Evolutionary conservation across 768 basidiomycete species (phyloP).

Genomic region (Auricularia sp.): DNA sequence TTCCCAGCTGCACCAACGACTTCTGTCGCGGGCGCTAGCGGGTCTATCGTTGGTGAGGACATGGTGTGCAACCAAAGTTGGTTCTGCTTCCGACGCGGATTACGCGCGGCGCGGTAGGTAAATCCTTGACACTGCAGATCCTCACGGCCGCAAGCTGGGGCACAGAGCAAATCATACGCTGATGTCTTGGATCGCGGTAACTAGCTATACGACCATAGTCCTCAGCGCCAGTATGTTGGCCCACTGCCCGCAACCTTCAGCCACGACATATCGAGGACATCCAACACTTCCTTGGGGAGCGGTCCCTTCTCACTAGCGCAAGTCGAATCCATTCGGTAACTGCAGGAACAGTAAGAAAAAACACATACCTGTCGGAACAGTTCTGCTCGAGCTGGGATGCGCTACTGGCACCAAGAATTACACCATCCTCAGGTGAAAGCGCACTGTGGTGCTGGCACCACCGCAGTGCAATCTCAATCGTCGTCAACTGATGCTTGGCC

Average conservation of each 20-base stretch:
- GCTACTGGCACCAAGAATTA: constrained; percentile 42
- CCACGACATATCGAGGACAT: constrained; percentile 42
- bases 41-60: neutral
- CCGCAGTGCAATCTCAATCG: constrained; percentile 48
- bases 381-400: constrained; percentile 35
- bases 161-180: too few relatives aligned
- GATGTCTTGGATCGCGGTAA: too few relatives aligned
- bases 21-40: neutral
- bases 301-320: constrained; percentile 36
- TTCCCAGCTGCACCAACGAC: neutral
- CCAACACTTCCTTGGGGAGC: constrained; percentile 41
- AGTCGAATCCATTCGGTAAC: neutral
- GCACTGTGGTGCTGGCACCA: constrained; percentile 52
- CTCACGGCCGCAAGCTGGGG: too few relatives aligned
- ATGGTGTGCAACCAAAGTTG: neutral
- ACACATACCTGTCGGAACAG: constrained; percentile 24
- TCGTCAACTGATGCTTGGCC: constrained; percentile 37
- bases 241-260: constrained; percentile 27
- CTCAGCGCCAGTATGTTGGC: constrained; percentile 30
- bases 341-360: neutral
- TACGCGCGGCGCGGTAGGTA: neutral
- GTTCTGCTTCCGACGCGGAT: constrained; percentile 1
- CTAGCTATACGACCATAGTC: neutral
- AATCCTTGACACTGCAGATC: neutral
- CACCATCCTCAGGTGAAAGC: constrained; percentile 33